Evolutionary conservation across 768 basidiomycete species (phyloP).

Genomic region (Naganishia friedmannii): DNA sequence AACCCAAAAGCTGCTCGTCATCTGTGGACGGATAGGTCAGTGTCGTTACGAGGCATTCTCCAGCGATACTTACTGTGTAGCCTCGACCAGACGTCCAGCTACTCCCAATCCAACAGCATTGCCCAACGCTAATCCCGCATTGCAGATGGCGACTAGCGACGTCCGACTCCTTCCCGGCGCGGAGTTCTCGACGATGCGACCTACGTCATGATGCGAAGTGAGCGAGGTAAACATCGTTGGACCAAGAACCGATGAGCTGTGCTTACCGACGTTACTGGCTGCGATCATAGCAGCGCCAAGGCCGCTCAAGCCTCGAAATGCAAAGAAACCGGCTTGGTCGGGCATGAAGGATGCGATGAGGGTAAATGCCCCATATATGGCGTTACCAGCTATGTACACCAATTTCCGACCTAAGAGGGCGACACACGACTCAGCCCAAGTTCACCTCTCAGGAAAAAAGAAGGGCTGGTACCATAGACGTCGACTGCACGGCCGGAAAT

Average conservation of each 20-base stretch:
- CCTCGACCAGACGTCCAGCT: background rate
- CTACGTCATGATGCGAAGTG: background rate
- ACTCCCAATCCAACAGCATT: background rate
- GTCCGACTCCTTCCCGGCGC: background rate
- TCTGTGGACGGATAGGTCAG: background rate
- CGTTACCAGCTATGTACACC: background rate
- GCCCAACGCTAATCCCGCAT: background rate
- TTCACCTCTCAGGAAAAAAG: background rate
- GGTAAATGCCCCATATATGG: background rate
- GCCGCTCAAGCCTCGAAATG: background rate
- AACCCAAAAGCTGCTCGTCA: slow-evolving; percentile 10
- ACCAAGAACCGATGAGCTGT: too few species aligned
- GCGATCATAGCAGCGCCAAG: background rate
- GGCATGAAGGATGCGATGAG: slow-evolving; percentile 3
- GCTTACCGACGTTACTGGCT: background rate
- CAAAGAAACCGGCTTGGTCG: background rate
- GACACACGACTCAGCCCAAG: background rate
- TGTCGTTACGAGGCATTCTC: background rate
- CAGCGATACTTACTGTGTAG: background rate
- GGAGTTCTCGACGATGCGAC: background rate
- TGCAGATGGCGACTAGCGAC: background rate
- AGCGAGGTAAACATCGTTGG: background rate
- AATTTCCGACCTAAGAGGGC: background rate
- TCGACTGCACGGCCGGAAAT: background rate
- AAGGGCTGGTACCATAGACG: background rate